Evolutionary conservation across 83 land plant genomes (phyloP), one percentile per base, ranked within the genome.

Genomic region (Picea abies): DNA sequence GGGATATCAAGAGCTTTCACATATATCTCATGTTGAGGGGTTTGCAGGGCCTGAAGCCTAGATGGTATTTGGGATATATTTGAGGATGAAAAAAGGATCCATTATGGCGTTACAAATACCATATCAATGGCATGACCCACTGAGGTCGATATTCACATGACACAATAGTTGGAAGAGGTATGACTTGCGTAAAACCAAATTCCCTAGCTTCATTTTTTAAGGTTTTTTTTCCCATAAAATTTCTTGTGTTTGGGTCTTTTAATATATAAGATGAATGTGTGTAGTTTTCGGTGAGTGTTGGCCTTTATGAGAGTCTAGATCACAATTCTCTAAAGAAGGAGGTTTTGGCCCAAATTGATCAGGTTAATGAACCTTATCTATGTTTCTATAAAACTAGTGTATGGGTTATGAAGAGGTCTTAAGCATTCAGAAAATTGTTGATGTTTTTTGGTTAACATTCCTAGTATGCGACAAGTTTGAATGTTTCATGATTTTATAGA

Each of bases 101-200:
- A 88, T 80, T 86, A 78, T 60, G 97, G 95, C 1, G 92, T 96
- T 63, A 95, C 96, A 47, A 92, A 91, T 82, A 95, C 99, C 23
- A 84, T 97, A 49, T 95, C 98, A 1, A 68, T 76, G 15, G 90
- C 96, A 16, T 94, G 95, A 14, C 98, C 99, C 0, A 84, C 85
- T 0, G 89, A 91, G 17, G 86, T 76, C 16, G 99, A 97, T 86
- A 19, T 85, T 5, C 80, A 60, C 26, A 82, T 84, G 67, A 95
- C 78, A 25, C 60, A 49, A 9, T 94, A 95, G 37, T 85, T 97
- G 64, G 99, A 97, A 71, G 94, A 93, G 94, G 98, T 93, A 68
- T 62, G 67, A 9, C 60, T 65, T 10, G 62, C 3, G 56, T 49
- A 37, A 60, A 16, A 8, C 5, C 23, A 41, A 61, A 49, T 15